phyloP scores from a whole-genome alignment of 1,139 yeast genomes.

The Saccharomycopsis phalli region DNA sequence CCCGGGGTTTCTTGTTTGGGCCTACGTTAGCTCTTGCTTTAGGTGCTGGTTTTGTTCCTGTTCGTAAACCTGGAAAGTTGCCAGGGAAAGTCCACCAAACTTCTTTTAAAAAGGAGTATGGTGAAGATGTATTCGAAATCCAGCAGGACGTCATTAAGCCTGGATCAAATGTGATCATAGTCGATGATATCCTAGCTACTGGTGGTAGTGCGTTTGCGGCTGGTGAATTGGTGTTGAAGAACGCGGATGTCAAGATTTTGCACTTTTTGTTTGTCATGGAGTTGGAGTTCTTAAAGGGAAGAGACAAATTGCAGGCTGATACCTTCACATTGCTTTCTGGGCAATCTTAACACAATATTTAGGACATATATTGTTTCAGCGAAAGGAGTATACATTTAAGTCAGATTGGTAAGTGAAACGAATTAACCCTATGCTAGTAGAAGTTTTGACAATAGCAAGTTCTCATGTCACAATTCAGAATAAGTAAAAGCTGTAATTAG shows the following conservation, averaged over 20 bases:
- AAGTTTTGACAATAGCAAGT: slow-evolving; percentile 31
- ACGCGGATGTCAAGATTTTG: slow-evolving; percentile 53
- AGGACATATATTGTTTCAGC: too few relatives aligned
- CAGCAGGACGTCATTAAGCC: slow-evolving; percentile 75
- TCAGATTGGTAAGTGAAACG: too few relatives aligned
- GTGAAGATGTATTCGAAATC: slow-evolving; percentile 80
- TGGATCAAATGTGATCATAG: slow-evolving; percentile 75
- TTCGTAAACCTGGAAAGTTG: slow-evolving; percentile 89
- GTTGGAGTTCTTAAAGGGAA: slow-evolving; percentile 88
- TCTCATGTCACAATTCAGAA: too few relatives aligned
- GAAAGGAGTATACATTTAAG: too few relatives aligned
- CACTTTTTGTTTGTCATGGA: slow-evolving; percentile 90
- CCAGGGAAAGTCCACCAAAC: slow-evolving; percentile 79
- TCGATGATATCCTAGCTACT: slow-evolving; percentile 95
- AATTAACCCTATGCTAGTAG: too few relatives aligned
- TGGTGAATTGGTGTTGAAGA: slow-evolving; percentile 65
- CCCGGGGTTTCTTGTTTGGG: slow-evolving; percentile 94
- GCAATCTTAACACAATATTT: too few relatives aligned
- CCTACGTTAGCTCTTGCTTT: slow-evolving; percentile 88
- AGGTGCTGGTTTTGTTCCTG: slow-evolving; percentile 87
- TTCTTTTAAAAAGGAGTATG: slow-evolving; percentile 84
- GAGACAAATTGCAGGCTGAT: slow-evolving; percentile 78
- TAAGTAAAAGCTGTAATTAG: too few relatives aligned
- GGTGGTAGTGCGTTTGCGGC: slow-evolving; percentile 97
- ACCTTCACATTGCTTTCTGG: slow-evolving; percentile 82